Conservation (phyloP, 2,329 filamentous ascomycete species). For the Trichoderma pleuroti region DNA sequence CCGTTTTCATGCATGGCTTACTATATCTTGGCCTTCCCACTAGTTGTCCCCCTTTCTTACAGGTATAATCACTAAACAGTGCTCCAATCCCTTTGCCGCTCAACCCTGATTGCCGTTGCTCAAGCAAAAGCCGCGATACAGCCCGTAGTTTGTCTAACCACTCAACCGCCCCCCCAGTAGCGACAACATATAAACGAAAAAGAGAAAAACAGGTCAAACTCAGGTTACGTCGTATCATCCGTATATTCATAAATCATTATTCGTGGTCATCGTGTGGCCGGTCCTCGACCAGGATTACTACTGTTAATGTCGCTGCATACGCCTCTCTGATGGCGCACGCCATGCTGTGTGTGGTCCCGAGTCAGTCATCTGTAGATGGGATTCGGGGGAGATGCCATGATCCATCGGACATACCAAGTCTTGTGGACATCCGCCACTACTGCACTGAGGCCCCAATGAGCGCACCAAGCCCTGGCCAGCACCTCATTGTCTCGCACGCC, state of each 20-base stretch:
- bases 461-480: slow-evolving; percentile 71
- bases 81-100: neutral
- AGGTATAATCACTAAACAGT: neutral
- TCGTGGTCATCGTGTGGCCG: slow-evolving; percentile 44
- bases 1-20: neutral
- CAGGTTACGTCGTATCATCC: slow-evolving; percentile 9
- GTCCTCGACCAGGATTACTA: slow-evolving; percentile 65
- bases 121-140: neutral
- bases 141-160: neutral
- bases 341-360: slow-evolving; percentile 45
- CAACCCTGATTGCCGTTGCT: neutral
- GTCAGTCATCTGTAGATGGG: slow-evolving; percentile 17
- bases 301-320: slow-evolving; percentile 68
- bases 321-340: slow-evolving; percentile 72
- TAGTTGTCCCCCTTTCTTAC: neutral
- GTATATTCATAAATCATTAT: slow-evolving; percentile 24
- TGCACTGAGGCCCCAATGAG: slow-evolving; percentile 69
- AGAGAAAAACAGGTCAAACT: neutral
- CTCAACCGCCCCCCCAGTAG: neutral
- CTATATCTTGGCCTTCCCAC: neutral
- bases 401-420: slow-evolving; percentile 55
- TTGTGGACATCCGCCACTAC: slow-evolving; percentile 65
- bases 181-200: slow-evolving; percentile 9
- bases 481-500: slow-evolving; percentile 74
- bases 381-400: neutral